phyloP scores from a whole-genome alignment of 2,329 filamentous ascomycete genomes.

The Ophiocordyceps camponoti-leonardi region DNA sequence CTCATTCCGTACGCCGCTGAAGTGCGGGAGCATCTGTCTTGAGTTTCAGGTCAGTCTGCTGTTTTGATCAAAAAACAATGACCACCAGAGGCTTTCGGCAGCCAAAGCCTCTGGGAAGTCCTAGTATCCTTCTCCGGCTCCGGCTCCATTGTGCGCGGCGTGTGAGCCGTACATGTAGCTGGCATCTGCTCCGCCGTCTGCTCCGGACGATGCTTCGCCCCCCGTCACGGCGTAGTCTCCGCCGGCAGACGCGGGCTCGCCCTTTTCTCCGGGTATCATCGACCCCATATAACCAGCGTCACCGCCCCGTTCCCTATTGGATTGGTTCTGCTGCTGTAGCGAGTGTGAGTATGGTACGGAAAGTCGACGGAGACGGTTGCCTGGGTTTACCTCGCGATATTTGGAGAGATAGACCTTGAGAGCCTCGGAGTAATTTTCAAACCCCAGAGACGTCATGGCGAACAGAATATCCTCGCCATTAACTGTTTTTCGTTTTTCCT shows the following conservation, averaged over 20 bases:
- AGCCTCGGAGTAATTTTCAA: conserved; percentile 97
- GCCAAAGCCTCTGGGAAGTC: background rate
- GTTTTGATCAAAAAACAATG: background rate
- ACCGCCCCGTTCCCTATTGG: conserved; percentile 21
- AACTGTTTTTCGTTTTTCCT: conserved; percentile 97
- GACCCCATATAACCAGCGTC: conserved; percentile 15
- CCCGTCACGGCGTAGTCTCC: conserved; percentile 22
- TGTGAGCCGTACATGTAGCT: conserved; percentile 38
- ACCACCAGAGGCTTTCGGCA: background rate
- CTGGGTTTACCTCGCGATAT: conserved; percentile 64
- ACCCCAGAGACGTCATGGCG: conserved; percentile 95
- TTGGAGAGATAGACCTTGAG: conserved; percentile 96
- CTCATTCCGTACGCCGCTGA: background rate
- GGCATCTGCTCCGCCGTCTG: conserved; percentile 22
- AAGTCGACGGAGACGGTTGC: background rate
- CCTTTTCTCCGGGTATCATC: conserved; percentile 16
- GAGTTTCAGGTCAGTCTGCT: background rate
- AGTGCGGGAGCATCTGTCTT: background rate
- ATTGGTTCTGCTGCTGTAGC: conserved; percentile 22
- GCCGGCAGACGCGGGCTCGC: conserved; percentile 10
- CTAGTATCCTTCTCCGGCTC: conserved; percentile 33
- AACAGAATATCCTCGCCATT: conserved; percentile 98
- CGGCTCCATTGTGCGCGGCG: conserved; percentile 40
- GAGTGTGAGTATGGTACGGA: conserved; percentile 2
- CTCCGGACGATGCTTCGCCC: conserved; percentile 19